Evolutionary conservation across 1,284 basidiomycete species (phyloP).

Genomic region (Irpex sp.): DNA sequence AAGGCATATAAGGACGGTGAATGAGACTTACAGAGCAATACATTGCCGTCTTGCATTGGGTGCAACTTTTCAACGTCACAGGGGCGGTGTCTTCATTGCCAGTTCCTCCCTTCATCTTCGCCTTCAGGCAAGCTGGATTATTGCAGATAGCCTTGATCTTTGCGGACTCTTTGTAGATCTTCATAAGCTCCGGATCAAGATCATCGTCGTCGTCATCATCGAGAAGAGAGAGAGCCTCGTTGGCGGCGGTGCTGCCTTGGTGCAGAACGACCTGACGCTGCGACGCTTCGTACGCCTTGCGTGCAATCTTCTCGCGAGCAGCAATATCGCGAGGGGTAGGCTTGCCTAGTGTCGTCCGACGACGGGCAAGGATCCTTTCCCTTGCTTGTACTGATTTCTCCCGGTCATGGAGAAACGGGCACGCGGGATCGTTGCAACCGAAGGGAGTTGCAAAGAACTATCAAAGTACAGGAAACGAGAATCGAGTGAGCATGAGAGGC

Average conservation of each 20-base stretch:
- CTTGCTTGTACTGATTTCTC: neutral
- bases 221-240: neutral
- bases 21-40: constrained; percentile 21
- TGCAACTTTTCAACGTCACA: constrained; percentile 15
- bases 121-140: constrained; percentile 18
- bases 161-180: constrained; percentile 5
- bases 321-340: neutral
- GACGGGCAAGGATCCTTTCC: neutral
- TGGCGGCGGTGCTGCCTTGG: neutral
- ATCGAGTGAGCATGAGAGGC: neutral
- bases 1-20: neutral
- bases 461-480: neutral
- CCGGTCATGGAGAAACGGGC: neutral
- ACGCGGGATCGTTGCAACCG: neutral
- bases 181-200: constrained; percentile 8
- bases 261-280: neutral
- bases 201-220: constrained; percentile 10
- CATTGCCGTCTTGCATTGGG: constrained; percentile 16
- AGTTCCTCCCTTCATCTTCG: constrained; percentile 10
- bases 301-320: neutral
- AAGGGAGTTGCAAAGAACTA: neutral
- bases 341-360: neutral
- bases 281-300: neutral
- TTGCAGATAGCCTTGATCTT: constrained; percentile 14
- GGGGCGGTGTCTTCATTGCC: neutral